Percentiles rank a stretch among this genome's conserved stretches.
Conservation (phyloP, 1,284 basidiomycete species). For the Sporisorium scitamineum region DNA sequence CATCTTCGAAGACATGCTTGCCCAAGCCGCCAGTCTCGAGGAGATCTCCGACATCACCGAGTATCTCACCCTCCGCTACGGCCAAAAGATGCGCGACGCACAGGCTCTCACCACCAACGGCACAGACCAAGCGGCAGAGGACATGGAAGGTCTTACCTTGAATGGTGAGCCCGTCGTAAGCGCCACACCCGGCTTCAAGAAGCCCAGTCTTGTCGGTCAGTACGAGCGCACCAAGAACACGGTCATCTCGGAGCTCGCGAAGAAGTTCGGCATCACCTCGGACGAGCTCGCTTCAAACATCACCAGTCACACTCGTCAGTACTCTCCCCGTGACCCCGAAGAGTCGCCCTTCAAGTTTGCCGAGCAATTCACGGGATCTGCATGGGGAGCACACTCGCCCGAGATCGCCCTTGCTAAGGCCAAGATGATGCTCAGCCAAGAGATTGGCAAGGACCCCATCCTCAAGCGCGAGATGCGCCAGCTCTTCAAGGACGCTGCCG, state of each 20-base stretch:
- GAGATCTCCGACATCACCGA: conserved; percentile 90
- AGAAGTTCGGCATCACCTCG: conserved; percentile 82
- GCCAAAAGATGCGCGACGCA: conserved; percentile 68
- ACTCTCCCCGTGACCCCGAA: conserved; percentile 76
- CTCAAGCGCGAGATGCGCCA: conserved; percentile 84
- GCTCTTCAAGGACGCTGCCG: conserved; percentile 81
- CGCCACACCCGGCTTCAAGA: conserved; percentile 74
- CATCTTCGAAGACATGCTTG: conserved; percentile 63
- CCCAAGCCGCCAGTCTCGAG: conserved; percentile 76
- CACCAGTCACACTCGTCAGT: conserved; percentile 72
- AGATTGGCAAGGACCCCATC: conserved; percentile 92
- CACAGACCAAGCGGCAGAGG: conserved; percentile 75
- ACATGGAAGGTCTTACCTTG: conserved; percentile 61
- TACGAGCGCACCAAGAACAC: conserved; percentile 88
- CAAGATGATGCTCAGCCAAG: conserved; percentile 86
- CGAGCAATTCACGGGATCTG: conserved; percentile 65
- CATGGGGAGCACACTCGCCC: conserved; percentile 49
- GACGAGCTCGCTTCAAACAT: conserved; percentile 86
- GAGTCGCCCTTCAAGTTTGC: conserved; percentile 50
- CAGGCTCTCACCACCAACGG: conserved; percentile 76
- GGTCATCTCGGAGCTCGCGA: conserved; percentile 79
- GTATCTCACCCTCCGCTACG: conserved; percentile 87
- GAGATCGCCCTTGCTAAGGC: conserved; percentile 71
- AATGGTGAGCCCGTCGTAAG: conserved; percentile 66
- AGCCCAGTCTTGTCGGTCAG: conserved; percentile 84